Evolutionary conservation across 352 stramenopile species (phyloP).

Genomic region (Pythium dissimile): DNA sequence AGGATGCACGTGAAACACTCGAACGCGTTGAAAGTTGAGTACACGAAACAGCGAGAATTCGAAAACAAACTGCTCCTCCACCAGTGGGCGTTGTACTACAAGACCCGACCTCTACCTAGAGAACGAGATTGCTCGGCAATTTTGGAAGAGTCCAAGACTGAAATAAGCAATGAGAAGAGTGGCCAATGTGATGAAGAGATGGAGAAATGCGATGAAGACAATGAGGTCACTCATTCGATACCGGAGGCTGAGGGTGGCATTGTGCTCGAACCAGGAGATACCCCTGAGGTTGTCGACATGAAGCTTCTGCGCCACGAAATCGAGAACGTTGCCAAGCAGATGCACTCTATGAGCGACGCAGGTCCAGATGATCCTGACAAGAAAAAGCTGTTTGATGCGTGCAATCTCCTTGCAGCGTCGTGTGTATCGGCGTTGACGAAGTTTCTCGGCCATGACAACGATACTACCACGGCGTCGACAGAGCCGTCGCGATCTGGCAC

Average conservation of each 20-base stretch:
- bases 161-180: background rate
- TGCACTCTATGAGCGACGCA: slow-evolving; percentile 30
- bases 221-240: background rate
- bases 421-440: slow-evolving; percentile 62
- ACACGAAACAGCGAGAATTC: slow-evolving; percentile 45
- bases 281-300: slow-evolving; percentile 57
- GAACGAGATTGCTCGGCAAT: background rate
- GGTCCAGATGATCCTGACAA: slow-evolving; percentile 13
- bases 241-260: background rate
- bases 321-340: slow-evolving; percentile 39
- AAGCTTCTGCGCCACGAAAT: slow-evolving; percentile 75
- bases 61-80: slow-evolving; percentile 52
- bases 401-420: slow-evolving; percentile 52
- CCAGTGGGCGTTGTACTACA: slow-evolving; percentile 61
- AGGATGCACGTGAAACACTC: slow-evolving; percentile 58
- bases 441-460: slow-evolving; percentile 36
- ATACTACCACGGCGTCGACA: slow-evolving; percentile 2
- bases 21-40: slow-evolving; percentile 57
- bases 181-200: background rate
- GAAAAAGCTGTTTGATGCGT: slow-evolving; percentile 58
- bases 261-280: slow-evolving; percentile 35
- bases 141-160: background rate
- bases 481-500: background rate
- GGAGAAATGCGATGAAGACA: background rate
- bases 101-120: slow-evolving; percentile 30